Evolutionary conservation across 164 flowering plant species (phyloP), one percentile per base, ranked within the genome.

Genomic region (grape (Vitis vinifera)): DNA sequence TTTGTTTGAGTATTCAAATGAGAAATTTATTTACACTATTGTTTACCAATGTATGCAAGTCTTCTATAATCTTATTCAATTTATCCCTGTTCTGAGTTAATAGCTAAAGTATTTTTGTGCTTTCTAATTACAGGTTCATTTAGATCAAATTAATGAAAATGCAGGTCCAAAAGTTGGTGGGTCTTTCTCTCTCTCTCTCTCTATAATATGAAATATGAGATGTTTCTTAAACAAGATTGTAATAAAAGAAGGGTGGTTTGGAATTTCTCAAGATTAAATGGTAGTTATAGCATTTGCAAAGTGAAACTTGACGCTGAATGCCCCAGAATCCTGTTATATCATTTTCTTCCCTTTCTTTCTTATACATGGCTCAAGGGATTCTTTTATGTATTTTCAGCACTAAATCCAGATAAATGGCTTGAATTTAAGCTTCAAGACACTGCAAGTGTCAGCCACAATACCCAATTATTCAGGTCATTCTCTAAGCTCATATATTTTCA

Each of bases 401-500:
- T 95, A 30, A 88, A 82, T 73, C 91, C 99, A 8, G 89, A 93
- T 70, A 91, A 90, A 72, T 95, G 96, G 99, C 56, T 88, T 80
- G 91, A 86, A 74, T 93, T 95, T 76, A 81, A 88, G 84, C 84
- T 95, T 63, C 93, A 86, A 78, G 98, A 95, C 59, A 88, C 85
- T 70, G 97, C 92, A 59, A 83, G 80, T 62, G 99, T 88, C 73
- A 95, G 91, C 87, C 97, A 89, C 74, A 95, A 93, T 68, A 79
- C 95, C 56, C 84, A 90, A 64, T 81, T 95, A 70, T 93, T 84
- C 89, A 93, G 99, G 99, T 93, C 65, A 69, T 13, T 31, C 44
- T 61, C 55, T 47, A 66, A 8, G 31, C 29, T 17, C 17, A 13
- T 12, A 17, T 27, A 7, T 2, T 67, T 61, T 59, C 5, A 16